Conservation (phyloP, 805 yeast species). For the Myxozyma lipomycoides region DNA sequence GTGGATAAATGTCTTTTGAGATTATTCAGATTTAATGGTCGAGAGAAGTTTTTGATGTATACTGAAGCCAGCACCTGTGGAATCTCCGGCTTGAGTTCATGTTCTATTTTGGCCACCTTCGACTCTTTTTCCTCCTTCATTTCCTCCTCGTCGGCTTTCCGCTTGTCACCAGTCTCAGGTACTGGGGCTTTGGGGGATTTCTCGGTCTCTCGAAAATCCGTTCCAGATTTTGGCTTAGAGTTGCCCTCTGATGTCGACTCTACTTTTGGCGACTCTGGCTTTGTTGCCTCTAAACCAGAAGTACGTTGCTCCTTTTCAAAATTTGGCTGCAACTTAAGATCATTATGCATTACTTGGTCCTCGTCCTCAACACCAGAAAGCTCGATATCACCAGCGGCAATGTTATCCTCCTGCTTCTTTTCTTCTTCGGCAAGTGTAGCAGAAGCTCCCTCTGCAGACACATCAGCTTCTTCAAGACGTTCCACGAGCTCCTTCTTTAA, state of each 20-base stretch:
- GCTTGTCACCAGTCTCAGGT: not conserved
- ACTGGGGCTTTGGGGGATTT: not conserved
- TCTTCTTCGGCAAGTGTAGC: slow-evolving; percentile 30
- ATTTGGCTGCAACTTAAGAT: not conserved
- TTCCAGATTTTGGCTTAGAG: not conserved
- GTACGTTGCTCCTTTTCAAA: not conserved
- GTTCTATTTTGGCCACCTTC: not conserved
- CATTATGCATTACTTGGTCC: slow-evolving; percentile 1
- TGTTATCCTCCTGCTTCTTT: slow-evolving; percentile 12
- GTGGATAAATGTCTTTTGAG: slow-evolving; percentile 8
- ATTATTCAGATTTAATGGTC: slow-evolving; percentile 21
- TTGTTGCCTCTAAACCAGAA: not conserved
- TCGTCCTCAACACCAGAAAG: not conserved
- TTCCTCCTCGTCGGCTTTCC: not conserved
- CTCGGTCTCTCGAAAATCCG: not conserved
- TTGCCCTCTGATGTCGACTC: not conserved
- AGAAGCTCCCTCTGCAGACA: slow-evolving; percentile 26
- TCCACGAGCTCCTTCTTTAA: slow-evolving; percentile 73
- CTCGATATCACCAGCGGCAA: not conserved
- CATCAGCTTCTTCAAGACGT: slow-evolving; percentile 59
- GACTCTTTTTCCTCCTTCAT: not conserved
- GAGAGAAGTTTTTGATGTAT: slow-evolving; percentile 20
- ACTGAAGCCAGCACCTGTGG: slow-evolving; percentile 2
- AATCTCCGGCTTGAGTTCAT: not conserved
- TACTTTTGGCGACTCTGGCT: not conserved